Base-by-base conservation (phyloP, 352 stramenopile species). In the Phytophthora gonapodyides region DNA sequence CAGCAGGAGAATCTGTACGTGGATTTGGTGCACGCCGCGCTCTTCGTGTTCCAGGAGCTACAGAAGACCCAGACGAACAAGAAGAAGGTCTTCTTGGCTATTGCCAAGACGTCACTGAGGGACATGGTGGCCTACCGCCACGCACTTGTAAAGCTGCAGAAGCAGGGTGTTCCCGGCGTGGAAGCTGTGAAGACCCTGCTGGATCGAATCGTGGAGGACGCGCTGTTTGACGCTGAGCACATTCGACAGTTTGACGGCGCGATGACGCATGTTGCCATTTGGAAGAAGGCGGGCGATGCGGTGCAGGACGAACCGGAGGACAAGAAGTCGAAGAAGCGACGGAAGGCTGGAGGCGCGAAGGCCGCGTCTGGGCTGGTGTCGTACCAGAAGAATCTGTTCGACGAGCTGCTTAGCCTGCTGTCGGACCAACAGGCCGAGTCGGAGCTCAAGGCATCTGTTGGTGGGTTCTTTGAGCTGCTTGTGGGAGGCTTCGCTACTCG, bases 51-150 rank as follows among this genome's bases (percentile, higher is more conserved):
- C 55, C 84, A 93, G 33, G 82, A 90, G 52, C 68, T 95, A 30
- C 86, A 93, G 58, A 79, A 73, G 38, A 83, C 85, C n/a, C 86
- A 95, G 52, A 72, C 83, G n/a, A 96, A 94, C 72, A 94, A 93
- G 71, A 90, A 89, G 60, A 96, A 96, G 43, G 87, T 93, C 19
- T 96, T 94, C 53, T 45, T 93, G 17, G 76, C 81, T 2, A 76
- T 93, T 60, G 77, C 85, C 41, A 96, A 96, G 73, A 90, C 82
- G 0, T 93, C 74, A 11, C 61, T 96, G 13, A 64, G 71, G 5
- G 73, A 88, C 9, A 67, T 94, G 21, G 67, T 90, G 12, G 50
- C 46, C 8, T 88, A 84, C 59, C 82, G 82, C 12, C 67, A 89
- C 47, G 66, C 63, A 7, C 67, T 93, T 17, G 46, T 64, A 7